phyloP scores from a whole-genome alignment of 495 filamentous ascomycete species.

The Tuber umbilicatum region DNA sequence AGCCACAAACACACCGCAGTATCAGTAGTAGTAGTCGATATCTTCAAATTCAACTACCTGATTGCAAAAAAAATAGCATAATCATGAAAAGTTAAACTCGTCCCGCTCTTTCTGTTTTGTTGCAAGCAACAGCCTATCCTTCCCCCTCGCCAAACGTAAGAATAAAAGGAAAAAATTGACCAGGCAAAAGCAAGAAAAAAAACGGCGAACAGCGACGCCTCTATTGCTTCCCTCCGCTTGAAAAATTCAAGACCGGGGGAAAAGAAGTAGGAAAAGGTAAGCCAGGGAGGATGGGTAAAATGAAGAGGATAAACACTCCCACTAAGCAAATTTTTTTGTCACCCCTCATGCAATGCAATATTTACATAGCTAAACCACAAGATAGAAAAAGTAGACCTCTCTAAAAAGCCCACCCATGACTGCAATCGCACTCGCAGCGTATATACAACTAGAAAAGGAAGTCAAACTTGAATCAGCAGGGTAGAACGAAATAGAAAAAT shows the following conservation, averaged over 20 bases:
- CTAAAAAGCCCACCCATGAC: neutral
- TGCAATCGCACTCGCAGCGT: neutral
- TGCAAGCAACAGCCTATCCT: neutral
- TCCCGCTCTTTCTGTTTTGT: neutral
- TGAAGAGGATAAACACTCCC: neutral
- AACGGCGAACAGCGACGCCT: neutral
- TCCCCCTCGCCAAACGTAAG: neutral
- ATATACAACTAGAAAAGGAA: neutral
- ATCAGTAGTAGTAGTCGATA: neutral
- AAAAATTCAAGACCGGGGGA: slow-evolving; percentile 5
- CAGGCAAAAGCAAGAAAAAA: neutral
- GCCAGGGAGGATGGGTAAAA: neutral
- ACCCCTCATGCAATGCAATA: slow-evolving; percentile 21
- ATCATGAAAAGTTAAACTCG: neutral
- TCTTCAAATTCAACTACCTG: neutral
- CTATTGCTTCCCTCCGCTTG: neutral
- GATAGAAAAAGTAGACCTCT: slow-evolving; percentile 6
- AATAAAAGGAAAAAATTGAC: neutral
- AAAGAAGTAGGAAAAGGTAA: neutral
- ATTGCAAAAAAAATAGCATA: neutral
- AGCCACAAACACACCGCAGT: neutral
- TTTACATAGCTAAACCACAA: slow-evolving; percentile 13
- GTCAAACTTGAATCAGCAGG: neutral
- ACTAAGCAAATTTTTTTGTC: neutral
- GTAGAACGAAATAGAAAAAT: neutral